Evolutionary conservation across 768 basidiomycete genomes (phyloP).

Genomic region (Roridomyces roridus): DNA sequence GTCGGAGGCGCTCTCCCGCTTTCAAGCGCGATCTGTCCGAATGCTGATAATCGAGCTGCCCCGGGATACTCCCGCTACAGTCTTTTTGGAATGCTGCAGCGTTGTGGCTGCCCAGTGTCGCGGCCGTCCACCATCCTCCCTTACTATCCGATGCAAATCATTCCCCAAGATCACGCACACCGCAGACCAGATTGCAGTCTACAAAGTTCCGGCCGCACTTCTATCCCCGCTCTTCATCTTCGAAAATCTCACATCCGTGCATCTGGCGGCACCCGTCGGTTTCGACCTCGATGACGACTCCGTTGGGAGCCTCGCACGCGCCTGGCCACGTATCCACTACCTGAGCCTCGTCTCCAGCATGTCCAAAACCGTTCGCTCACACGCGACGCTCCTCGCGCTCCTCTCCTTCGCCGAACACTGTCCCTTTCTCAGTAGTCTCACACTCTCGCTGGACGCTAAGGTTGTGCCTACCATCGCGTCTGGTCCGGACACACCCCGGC

Average conservation of each 20-base stretch:
- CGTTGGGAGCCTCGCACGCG: not conserved
- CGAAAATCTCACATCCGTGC: constrained; percentile 2
- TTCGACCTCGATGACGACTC: constrained; percentile 9
- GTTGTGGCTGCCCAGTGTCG: too few relatives aligned
- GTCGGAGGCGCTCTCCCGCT: too few relatives aligned
- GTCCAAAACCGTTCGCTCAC: not conserved
- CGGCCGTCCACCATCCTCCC: too few relatives aligned
- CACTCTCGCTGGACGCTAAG: not conserved
- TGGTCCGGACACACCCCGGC: not conserved
- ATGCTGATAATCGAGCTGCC: too few relatives aligned
- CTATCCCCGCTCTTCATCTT: constrained; percentile 9
- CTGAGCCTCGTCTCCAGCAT: not conserved
- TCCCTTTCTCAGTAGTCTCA: constrained; percentile 4
- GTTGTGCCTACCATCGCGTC: not conserved
- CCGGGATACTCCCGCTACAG: too few relatives aligned
- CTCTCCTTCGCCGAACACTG: constrained; percentile 11
- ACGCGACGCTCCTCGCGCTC: constrained; percentile 8
- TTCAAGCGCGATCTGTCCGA: too few relatives aligned
- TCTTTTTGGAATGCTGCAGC: too few relatives aligned
- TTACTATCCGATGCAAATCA: too few relatives aligned
- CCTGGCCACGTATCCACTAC: constrained; percentile 6
- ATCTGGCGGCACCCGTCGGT: constrained; percentile 6
- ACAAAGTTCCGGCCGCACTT: not conserved
- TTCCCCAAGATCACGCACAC: not conserved
- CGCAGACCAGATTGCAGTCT: constrained; percentile 6